Percentiles rank a stretch among this genome's conserved stretches.
Evolutionary conservation across 2,329 filamentous ascomycete genomes (phyloP).

Genomic region (Ophiostoma australiae): DNA sequence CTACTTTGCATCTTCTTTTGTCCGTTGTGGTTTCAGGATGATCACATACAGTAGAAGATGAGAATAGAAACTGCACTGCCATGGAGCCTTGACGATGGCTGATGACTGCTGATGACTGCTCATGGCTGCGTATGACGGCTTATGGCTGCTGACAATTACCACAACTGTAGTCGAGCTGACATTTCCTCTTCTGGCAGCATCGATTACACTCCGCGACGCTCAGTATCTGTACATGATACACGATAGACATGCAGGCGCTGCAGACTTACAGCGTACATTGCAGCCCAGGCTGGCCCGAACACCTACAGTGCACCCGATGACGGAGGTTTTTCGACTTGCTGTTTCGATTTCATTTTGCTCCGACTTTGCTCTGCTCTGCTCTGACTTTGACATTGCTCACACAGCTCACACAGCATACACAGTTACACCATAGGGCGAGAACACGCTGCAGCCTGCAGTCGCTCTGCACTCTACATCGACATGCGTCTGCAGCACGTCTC

Average conservation of each 20-base stretch:
- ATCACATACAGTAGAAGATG: background rate
- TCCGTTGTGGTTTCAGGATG: too few relatives aligned
- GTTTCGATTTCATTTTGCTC: too few relatives aligned
- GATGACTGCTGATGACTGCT: too few relatives aligned
- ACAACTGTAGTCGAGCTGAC: background rate
- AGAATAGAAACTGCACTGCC: background rate
- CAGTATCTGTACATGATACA: background rate
- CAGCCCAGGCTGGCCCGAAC: background rate
- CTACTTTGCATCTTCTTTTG: too few relatives aligned
- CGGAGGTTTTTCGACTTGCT: background rate
- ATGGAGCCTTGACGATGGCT: background rate
- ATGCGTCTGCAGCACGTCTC: background rate
- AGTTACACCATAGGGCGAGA: background rate
- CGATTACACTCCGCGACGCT: background rate
- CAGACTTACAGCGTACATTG: background rate
- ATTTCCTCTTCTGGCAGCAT: background rate
- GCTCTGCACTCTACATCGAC: background rate
- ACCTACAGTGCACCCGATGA: slow-evolving; percentile 1
- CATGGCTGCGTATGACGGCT: too few relatives aligned
- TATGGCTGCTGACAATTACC: too few relatives aligned
- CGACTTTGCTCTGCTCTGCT: too few relatives aligned
- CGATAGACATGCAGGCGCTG: background rate
- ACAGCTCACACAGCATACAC: background rate
- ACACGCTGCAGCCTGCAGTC: background rate
- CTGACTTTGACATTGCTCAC: background rate